Evolutionary conservation across 208 protist species (phyloP).

Genomic region (Porcisia hertigi): DNA sequence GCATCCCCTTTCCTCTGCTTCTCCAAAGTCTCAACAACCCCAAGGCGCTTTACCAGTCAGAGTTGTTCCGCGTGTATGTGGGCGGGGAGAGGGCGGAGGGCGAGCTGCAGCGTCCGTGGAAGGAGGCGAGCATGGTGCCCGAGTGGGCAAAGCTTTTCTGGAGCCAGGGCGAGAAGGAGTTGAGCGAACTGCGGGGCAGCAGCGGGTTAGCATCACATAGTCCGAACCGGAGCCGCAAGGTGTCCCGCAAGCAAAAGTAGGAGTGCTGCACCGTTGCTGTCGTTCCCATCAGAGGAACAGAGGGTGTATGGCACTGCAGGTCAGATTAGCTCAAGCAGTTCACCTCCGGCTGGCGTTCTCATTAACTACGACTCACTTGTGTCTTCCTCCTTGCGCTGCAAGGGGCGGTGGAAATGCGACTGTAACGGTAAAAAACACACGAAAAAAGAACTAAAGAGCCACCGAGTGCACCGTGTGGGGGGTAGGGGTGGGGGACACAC

Average conservation of each 20-base stretch:
- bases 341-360: neutral
- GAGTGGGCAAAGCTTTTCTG: conserved; percentile 68
- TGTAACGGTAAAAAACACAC: neutral
- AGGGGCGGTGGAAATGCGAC: neutral
- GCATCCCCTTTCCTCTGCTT: conserved; percentile 74
- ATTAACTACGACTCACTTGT: neutral
- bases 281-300: neutral
- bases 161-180: conserved; percentile 38
- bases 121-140: conserved; percentile 50
- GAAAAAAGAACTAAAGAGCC: neutral
- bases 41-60: conserved; percentile 52
- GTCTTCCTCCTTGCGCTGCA: neutral
- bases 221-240: conserved; percentile 14
- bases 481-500: neutral
- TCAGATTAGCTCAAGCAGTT: neutral
- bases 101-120: conserved; percentile 73
- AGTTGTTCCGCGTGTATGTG: conserved; percentile 75
- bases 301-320: neutral
- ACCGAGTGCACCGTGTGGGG: neutral
- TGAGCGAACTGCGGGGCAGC: conserved; percentile 28
- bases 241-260: conserved; percentile 38
- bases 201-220: conserved; percentile 10
- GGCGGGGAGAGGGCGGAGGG: conserved; percentile 43
- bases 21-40: conserved; percentile 87
- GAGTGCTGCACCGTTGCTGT: neutral